These are phyloP conservation scores for Fusarium algeriense DNA, from an alignment of 2,329 filamentous ascomycete species.

Conservation along the genomic window DNA sequence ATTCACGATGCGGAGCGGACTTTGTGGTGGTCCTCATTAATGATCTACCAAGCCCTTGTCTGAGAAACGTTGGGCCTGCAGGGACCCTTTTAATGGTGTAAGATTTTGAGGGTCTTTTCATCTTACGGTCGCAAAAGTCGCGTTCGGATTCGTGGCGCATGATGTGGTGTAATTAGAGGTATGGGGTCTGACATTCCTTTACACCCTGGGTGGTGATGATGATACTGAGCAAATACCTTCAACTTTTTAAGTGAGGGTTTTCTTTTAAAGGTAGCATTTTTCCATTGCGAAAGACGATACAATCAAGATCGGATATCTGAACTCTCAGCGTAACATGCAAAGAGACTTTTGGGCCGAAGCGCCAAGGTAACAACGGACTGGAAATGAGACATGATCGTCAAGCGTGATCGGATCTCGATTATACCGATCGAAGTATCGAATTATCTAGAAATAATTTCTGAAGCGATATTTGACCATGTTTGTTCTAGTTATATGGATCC, in stretches of 20 bases:
- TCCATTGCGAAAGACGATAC: not conserved
- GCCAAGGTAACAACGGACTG: slow-evolving; percentile 6
- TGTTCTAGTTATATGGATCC: not conserved
- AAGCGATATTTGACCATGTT: not conserved
- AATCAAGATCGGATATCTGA: not conserved
- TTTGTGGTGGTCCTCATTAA: slow-evolving; percentile 16
- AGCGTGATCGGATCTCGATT: slow-evolving; percentile 42
- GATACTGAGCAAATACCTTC: not conserved
- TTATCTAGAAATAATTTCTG: not conserved
- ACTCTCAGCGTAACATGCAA: not conserved
- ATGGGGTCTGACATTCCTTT: not conserved
- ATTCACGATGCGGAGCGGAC: slow-evolving; percentile 24
- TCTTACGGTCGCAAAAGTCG: slow-evolving; percentile 22
- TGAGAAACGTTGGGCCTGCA: slow-evolving; percentile 4
- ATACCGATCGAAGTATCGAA: slow-evolving; percentile 18
- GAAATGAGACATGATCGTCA: slow-evolving; percentile 11
- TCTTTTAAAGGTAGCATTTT: no score
- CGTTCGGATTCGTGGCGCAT: slow-evolving; percentile 27
- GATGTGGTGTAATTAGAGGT: slow-evolving; percentile 23
- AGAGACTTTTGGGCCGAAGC: slow-evolving; percentile 9
- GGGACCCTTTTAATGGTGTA: slow-evolving; percentile 9
- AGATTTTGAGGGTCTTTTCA: slow-evolving; percentile 33
- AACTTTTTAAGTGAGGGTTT: not conserved
- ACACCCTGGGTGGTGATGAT: not conserved
- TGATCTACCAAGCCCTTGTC: slow-evolving; percentile 20